Percentiles rank a stretch among this genome's conserved stretches.
These are phyloP conservation scores for Ophiocordyceps robertsii DNA, from an alignment of 2,329 filamentous ascomycete genomes.

Conservation along the genomic window DNA sequence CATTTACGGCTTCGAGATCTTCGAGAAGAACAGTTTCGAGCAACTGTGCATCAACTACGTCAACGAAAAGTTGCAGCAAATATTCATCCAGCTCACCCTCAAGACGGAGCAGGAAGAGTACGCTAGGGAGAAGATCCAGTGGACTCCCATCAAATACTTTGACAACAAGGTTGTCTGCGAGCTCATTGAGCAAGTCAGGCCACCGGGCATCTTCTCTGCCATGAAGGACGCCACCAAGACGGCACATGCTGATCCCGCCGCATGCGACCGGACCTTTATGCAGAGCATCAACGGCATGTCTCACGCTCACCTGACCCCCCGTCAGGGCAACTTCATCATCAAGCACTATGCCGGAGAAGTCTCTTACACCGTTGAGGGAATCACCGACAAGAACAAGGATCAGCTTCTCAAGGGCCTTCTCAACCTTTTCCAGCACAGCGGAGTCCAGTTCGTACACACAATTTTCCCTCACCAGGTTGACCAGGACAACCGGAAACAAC, in stretches of 20 bases:
- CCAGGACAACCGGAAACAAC: constrained; percentile 86
- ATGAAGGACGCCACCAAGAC: constrained; percentile 97
- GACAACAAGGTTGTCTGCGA: constrained; percentile 99
- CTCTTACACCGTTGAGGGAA: constrained; percentile 84
- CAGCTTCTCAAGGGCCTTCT: constrained; percentile 88
- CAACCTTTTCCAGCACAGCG: constrained; percentile 70
- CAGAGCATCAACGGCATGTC: constrained; percentile 83
- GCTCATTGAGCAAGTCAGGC: constrained; percentile 81
- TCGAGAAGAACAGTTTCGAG: constrained; percentile 98
- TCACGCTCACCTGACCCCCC: constrained; percentile 79
- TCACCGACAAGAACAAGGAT: constrained; percentile 99
- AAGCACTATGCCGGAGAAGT: constrained; percentile 99
- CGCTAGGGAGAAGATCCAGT: constrained; percentile 87
- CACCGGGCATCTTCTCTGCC: constrained; percentile 85
- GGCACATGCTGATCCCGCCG: constrained; percentile 88
- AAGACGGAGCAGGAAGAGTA: constrained; percentile 98
- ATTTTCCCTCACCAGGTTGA: constrained; percentile 90
- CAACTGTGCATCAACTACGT: constrained; percentile 99
- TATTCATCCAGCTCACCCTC: constrained; percentile 94
- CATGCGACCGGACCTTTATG: constrained; percentile 92
- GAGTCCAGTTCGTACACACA: constrained; percentile 74
- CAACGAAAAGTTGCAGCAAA: constrained; percentile 97
- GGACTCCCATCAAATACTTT: constrained; percentile 98
- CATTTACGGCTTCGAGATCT: constrained; percentile 99
- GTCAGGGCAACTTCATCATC: constrained; percentile 94